Base-by-base conservation (phyloP, 169 alveolate genomes). In the Theileria sp. region DNA sequence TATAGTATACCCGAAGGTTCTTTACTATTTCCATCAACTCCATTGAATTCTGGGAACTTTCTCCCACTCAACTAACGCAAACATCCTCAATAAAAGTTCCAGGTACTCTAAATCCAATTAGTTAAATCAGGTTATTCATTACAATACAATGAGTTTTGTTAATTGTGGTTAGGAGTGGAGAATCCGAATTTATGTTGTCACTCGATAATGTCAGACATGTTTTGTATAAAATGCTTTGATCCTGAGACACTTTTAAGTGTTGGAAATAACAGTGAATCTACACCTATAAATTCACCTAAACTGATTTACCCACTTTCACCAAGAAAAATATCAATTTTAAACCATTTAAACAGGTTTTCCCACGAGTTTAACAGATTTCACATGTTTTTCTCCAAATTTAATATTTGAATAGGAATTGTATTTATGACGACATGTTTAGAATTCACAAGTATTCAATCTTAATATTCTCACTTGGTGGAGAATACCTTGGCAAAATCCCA, bases 21-120 rank as follows among this genome's bases (percentile, higher is more conserved):
- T 89, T 89, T 54, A 89, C 94, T 17, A 79, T 89, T 66, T 89
- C 94, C 67, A 66, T 44, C 21, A 74, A 67, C 36, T 79, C 77
- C 85, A 89, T 89, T 1, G 94, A 89, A 34, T 89, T 89, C 77
- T 89, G 94, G 94, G 92, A 89, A 21, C 87, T 89, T 28, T 84
- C 85, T 19, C 71, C 91, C n/a, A 72, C 72, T 38, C n/a, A 34
- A 44, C 50, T 81, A 19, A 21, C 30, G 0, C 72, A 79, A 13
- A 81, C 88, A 23, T n/a, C 70, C 12, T 75, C 62, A 34, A 67
- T 81, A 0, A 23, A 54, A 6, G 32, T 81, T 51, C 82, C 61
- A 34, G 88, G 88, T 81, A 13, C 19, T 70, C 36, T 32, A 1
- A 5, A 32, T 5, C 36, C 36, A 3, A 1, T 5, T n/a, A n/a